phyloP scores from a whole-genome alignment of 164 flowering plant genomes.

The Chloranthus sessilifolius region DNA sequence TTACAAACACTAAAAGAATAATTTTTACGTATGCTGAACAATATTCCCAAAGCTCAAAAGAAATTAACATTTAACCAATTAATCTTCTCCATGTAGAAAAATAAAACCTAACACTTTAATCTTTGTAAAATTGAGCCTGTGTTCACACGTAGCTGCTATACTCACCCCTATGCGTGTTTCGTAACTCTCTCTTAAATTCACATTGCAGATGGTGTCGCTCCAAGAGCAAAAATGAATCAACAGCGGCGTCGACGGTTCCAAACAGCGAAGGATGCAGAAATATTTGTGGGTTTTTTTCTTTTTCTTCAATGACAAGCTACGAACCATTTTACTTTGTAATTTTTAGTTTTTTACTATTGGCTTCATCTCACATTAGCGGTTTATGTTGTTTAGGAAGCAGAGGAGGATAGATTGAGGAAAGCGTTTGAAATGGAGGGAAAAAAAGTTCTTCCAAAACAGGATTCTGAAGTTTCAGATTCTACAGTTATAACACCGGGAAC shows the following conservation, averaged over 20 bases:
- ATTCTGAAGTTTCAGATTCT: conserved; percentile 37
- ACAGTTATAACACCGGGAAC: conserved; percentile 60
- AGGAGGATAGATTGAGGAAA: conserved; percentile 29
- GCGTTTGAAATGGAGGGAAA: conserved; percentile 34
- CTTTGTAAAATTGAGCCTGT: neutral
- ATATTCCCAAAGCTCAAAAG: no score
- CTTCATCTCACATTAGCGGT: neutral
- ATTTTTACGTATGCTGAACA: no score
- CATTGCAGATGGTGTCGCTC: conserved; percentile 56
- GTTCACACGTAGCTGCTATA: neutral
- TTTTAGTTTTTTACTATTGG: neutral
- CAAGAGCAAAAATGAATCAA: conserved; percentile 59
- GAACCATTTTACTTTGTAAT: neutral
- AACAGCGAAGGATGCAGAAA: conserved; percentile 33
- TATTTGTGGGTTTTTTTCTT: conserved; percentile 19
- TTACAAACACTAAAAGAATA: no score
- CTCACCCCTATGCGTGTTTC: no score
- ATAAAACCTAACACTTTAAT: neutral
- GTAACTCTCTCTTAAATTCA: neutral
- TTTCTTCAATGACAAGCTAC: neutral
- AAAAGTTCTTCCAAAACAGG: conserved; percentile 26
- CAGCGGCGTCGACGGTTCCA: conserved; percentile 43
- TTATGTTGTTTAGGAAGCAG: conserved; percentile 27
- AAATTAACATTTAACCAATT: no score
- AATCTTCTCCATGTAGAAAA: no score